These are phyloP conservation scores for Petrea volubilis DNA, from an alignment of 257 asterid genomes.

Conservation along the genomic window DNA sequence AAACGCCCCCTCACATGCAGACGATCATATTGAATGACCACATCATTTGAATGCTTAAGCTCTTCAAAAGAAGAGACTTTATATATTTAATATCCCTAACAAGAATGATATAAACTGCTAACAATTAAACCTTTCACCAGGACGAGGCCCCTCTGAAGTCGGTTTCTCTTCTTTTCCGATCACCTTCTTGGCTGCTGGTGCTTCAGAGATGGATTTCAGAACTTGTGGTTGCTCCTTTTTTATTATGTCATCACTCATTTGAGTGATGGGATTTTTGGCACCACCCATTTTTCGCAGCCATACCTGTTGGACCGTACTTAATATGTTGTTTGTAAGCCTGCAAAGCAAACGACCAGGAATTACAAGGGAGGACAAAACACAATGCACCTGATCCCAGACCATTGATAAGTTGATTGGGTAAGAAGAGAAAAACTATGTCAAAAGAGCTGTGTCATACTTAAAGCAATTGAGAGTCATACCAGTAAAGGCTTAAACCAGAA, in stretches of 20 bases:
- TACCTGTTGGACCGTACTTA: constrained; percentile 86
- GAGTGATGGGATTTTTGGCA: constrained; percentile 58
- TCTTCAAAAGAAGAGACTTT: too few species aligned
- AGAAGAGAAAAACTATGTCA: not conserved
- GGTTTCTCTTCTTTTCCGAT: constrained; percentile 41
- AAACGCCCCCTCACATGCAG: too few species aligned
- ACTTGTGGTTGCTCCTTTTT: constrained; percentile 50
- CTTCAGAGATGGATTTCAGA: constrained; percentile 50
- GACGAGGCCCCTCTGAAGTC: constrained; percentile 64
- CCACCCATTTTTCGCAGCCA: constrained; percentile 96
- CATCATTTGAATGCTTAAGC: too few species aligned
- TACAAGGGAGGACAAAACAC: not conserved
- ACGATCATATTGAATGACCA: too few species aligned
- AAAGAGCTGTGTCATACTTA: not conserved
- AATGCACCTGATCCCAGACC: not conserved
- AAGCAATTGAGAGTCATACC: constrained; percentile 49
- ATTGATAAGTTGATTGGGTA: not conserved
- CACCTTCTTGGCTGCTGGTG: constrained; percentile 39
- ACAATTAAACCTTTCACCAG: constrained; percentile 79
- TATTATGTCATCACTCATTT: constrained; percentile 44
- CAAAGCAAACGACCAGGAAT: constrained; percentile 8
- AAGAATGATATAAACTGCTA: constrained; percentile 10
- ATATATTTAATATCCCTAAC: too few species aligned
- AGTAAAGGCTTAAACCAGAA: constrained; percentile 94
- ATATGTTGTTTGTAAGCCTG: constrained; percentile 95